Base-by-base conservation (phyloP, 1,284 basidiomycete species). In the Puccinia sorghi region DNA sequence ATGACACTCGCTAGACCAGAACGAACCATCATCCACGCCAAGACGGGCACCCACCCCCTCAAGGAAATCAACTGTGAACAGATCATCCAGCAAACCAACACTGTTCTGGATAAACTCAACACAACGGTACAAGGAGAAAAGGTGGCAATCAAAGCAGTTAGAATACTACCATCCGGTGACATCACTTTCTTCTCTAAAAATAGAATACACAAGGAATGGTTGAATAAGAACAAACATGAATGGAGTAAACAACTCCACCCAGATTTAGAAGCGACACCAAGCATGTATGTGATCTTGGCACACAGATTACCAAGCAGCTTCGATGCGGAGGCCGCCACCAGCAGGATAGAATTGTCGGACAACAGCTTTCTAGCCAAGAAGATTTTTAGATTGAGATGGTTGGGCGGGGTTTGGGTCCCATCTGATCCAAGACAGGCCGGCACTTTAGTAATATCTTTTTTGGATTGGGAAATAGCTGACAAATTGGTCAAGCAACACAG, bases 11-110 rank as follows among this genome's bases (percentile, higher is more conserved):
- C 63, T 9, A 9, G 59, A 2, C 59, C 27, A 3, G 41, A 20
- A 3, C 3, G 4, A 22, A 67, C 64, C 3, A 25, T 67, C 41
- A 67, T 67, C 66, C 66, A 50, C 66, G 2, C 66, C n/a, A 69
- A 20, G 20, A 13, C 4, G 8, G 66, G 41, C 15, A 69, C 66
- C 27, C 50, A 20, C 25, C 66, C 66, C 3, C 22, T 69, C 3
- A 52, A 46, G 41, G 46, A 69, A 50, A 46, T 50, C 17, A 25
- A 32, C 9, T 17, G n/a, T 3, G 27, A 32, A 3, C 25, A 25
- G 3, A 17, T 69, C 8, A 22, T 59, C 7, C 22, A 59, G 22
- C 17, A 59, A 25, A 17, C 57, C 6, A 59, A 59, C 17, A 11
- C 17, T 8, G 32, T 25, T 12, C 17, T 59, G 20, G 13, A 25